Evolutionary conservation across 2,329 filamentous ascomycete genomes (phyloP).

Genomic region (Coccinonectria pachysandricola): DNA sequence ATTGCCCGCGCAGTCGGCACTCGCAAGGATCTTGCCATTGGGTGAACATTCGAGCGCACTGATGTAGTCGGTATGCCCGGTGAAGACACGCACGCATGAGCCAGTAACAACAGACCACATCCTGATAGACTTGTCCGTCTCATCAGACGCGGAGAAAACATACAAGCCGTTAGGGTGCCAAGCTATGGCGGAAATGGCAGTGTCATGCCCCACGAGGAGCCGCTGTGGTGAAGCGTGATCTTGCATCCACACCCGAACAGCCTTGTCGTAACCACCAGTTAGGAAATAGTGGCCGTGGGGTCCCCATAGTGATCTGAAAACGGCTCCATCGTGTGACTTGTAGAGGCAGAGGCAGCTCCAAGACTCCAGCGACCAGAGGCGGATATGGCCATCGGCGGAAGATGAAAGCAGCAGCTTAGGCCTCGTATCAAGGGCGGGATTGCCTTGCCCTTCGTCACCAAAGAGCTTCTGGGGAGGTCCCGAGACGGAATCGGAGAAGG

Average conservation of each 20-base stretch:
- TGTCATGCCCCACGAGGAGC: slow-evolving; percentile 85
- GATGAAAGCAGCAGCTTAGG: slow-evolving; percentile 76
- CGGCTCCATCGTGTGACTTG: slow-evolving; percentile 81
- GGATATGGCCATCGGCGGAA: slow-evolving; percentile 77
- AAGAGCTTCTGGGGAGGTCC: slow-evolving; percentile 38
- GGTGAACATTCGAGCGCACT: slow-evolving; percentile 77
- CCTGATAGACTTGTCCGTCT: slow-evolving; percentile 76
- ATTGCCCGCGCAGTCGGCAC: slow-evolving; percentile 76
- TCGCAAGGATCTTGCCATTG: slow-evolving; percentile 83
- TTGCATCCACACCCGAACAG: slow-evolving; percentile 82
- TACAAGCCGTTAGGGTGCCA: slow-evolving; percentile 96
- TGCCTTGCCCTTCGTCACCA: slow-evolving; percentile 34
- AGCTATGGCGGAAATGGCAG: slow-evolving; percentile 78
- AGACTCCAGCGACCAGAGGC: slow-evolving; percentile 85
- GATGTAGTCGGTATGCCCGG: slow-evolving; percentile 80
- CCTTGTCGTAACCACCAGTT: slow-evolving; percentile 80
- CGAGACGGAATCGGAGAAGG: slow-evolving; percentile 69
- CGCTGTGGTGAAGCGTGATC: slow-evolving; percentile 85
- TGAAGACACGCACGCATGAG: slow-evolving; percentile 80
- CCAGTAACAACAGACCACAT: slow-evolving; percentile 96
- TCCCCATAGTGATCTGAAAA: slow-evolving; percentile 82
- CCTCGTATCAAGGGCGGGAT: slow-evolving; percentile 37
- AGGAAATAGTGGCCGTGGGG: slow-evolving; percentile 94
- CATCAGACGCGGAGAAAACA: slow-evolving; percentile 83
- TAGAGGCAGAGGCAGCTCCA: slow-evolving; percentile 93